Base-by-base conservation (phyloP, 139 green algal species). In the Mesostigma viride region DNA sequence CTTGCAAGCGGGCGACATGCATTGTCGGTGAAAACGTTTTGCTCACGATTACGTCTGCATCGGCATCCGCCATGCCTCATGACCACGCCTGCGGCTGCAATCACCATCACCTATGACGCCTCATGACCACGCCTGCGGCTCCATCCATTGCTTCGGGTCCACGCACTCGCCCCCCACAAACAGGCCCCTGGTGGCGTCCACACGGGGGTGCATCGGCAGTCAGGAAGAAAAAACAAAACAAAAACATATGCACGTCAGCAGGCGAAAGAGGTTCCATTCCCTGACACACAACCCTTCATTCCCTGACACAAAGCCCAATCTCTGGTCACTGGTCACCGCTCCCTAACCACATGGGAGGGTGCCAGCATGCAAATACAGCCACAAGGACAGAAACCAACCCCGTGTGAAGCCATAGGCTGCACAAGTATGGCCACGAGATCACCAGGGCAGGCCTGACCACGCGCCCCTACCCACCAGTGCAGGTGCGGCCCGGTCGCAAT, bases 401-500 rank as follows among this genome's bases (percentile, higher is more conserved):
- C 28, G 20, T 63, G 14, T 44, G 14, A 32, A 63, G 14, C 14
- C 11, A 11, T 63, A 11, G 56, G 17, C 14, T n/a, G n/a, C n/a
- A n/a, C n/a, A n/a, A n/a, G n/a, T n/a, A n/a, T n/a, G n/a, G 28
- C 28, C 27, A 53, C 56, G 14, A 63, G 17, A 35, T 67, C 14
- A 31, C 60, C 22, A 58, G n/a, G 11, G 5, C 26, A 76, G 28
- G 74, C 20, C 45, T 24, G 40, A 53, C 14, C 40, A 24, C 14
- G 17, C 40, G 14, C 14, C 17, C 14, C 14, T 34, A n/a, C 51
- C 69, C 31, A 72, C 71, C 73, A 81, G 75, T 81, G 75, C 33
- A 81, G 56, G 46, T 81, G 75, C 26, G 75, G 75, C 27, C 75
- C 75, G 22, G 75, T 81, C 26, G 73, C 36, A 51, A 73, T 48